Conservation (phyloP, 148 eudicot species). For the Rhododendron ovatum region DNA sequence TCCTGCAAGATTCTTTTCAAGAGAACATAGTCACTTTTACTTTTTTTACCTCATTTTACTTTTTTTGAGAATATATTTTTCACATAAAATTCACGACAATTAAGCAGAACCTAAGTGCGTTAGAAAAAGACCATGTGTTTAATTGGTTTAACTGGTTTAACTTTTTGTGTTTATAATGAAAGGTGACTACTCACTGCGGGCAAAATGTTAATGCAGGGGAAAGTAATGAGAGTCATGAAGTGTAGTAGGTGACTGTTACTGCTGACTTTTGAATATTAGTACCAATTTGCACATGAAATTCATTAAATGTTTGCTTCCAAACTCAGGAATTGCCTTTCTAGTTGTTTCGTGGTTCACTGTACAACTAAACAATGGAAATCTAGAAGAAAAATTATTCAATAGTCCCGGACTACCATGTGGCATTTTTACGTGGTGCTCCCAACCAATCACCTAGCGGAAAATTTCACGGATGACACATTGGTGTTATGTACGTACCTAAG, state of each 20-base stretch:
- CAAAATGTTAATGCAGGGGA: neutral
- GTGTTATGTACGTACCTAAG: neutral
- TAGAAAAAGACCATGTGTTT: no score
- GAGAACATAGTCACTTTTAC: neutral
- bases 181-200: slow-evolving; percentile 1
- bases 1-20: no score
- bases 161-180: neutral
- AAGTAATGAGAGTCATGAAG: neutral
- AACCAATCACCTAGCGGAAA: no score
- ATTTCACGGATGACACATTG: neutral
- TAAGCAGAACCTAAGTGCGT: no score
- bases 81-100: no score
- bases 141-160: no score
- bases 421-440: no score
- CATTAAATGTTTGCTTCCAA: neutral
- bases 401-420: no score
- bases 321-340: neutral
- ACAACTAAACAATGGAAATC: no score
- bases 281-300: neutral
- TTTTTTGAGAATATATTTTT: no score
- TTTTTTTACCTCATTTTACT: no score
- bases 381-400: no score
- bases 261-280: neutral
- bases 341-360: neutral
- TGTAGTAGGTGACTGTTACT: neutral